Evolutionary conservation across 352 stramenopile species (phyloP).

Genomic region (Pythium volutum): DNA sequence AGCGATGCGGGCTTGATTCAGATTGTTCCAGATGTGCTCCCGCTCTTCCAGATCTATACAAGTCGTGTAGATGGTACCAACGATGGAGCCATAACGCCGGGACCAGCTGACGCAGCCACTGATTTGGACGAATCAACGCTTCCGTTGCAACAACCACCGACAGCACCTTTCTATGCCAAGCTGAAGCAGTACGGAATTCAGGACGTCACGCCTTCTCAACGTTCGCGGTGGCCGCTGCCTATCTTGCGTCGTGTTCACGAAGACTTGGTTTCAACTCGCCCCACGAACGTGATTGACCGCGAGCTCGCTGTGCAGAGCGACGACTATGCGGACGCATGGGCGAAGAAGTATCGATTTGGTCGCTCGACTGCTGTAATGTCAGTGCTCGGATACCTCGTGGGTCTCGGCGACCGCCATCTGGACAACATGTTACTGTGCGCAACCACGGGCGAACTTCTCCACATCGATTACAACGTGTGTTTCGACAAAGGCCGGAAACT

Average conservation of each 20-base stretch:
- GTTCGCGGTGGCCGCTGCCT: constrained; percentile 53
- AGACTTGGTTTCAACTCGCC: constrained; percentile 59
- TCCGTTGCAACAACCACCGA: constrained; percentile 40
- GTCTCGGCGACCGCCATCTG: constrained; percentile 88
- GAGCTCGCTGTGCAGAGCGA: constrained; percentile 52
- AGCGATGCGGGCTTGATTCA: constrained; percentile 82
- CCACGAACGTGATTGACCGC: constrained; percentile 60
- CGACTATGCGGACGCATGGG: constrained; percentile 64
- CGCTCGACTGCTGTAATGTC: constrained; percentile 86
- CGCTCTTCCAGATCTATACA: constrained; percentile 81
- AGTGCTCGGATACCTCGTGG: constrained; percentile 86
- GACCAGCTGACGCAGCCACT: constrained; percentile 21
- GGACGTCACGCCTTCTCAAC: constrained; percentile 66
- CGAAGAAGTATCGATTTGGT: constrained; percentile 51
- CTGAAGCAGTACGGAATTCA: constrained; percentile 74
- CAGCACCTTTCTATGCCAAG: constrained; percentile 80
- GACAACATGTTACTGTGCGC: constrained; percentile 90
- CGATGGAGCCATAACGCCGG: not conserved
- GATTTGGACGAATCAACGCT: constrained; percentile 6
- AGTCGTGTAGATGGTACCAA: constrained; percentile 34
- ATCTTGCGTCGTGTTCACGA: constrained; percentile 67
- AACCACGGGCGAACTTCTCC: constrained; percentile 77
- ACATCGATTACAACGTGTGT: constrained; percentile 93
- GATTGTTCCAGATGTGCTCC: constrained; percentile 79
- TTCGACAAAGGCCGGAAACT: constrained; percentile 88